A percentile compares a stretch with the other conserved stretches of the same genome.
Conservation (phyloP, 257 asterid species). For the Ilex asprella region DNA sequence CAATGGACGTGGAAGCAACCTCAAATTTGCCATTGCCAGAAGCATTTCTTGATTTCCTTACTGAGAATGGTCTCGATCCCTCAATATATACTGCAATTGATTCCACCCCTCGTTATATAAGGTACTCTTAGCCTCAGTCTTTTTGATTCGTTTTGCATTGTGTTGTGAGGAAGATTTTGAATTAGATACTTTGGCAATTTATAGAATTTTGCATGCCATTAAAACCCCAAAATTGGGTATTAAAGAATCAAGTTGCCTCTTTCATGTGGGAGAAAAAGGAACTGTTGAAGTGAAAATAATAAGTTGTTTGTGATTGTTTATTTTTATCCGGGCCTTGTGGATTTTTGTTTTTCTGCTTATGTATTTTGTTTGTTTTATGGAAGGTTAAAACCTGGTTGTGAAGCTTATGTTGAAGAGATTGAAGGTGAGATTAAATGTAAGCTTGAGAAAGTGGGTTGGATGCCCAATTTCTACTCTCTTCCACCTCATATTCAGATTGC, state of each 20-base stretch:
- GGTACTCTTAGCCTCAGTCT: constrained; percentile 29
- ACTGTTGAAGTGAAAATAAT: background rate
- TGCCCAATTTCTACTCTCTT: constrained; percentile 68
- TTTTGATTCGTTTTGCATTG: background rate
- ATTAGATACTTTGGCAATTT: background rate
- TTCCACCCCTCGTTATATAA: constrained; percentile 78
- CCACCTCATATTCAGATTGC: constrained; percentile 70
- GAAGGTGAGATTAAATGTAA: constrained; percentile 60
- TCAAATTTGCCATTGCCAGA: constrained; percentile 54
- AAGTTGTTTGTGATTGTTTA: too few species aligned
- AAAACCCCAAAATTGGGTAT: background rate
- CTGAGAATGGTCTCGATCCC: constrained; percentile 68
- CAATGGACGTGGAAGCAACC: constrained; percentile 25
- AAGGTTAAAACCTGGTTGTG: constrained; percentile 78
- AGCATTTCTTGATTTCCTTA: constrained; percentile 65
- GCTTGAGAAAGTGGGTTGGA: constrained; percentile 59
- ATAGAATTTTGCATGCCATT: background rate
- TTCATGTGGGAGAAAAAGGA: too few species aligned
- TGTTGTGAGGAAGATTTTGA: background rate
- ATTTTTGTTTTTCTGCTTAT: constrained; percentile 3
- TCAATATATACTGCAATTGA: constrained; percentile 52
- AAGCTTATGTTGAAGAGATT: constrained; percentile 43
- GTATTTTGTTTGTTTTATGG: constrained; percentile 8
- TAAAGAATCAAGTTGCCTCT: background rate
- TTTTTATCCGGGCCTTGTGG: background rate